Evolutionary conservation across 164 flowering plant genomes (phyloP), one percentile per base, ranked within the genome.

Genomic region (Warburgia ugandensis): DNA sequence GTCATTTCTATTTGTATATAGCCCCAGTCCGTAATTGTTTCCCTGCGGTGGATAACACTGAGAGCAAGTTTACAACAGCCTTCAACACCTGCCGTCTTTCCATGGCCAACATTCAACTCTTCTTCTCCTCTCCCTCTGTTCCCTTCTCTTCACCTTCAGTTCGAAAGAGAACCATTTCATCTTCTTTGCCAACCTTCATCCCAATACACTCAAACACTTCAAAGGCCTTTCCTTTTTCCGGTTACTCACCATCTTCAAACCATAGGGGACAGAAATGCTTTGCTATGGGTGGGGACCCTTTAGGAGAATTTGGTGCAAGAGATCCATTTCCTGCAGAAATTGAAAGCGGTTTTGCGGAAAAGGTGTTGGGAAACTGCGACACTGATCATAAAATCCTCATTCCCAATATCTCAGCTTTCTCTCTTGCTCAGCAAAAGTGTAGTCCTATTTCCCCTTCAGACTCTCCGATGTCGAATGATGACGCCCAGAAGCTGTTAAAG

Each of bases 251-350:
- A 13, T 23, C 22, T 13, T 27, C n/a, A n/a, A 19, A 11, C 13
- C 31, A n/a, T 6, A 10, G 17, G 28, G 16, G 5, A 20, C 17
- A 23, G 41, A n/a, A 25, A 39, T 12, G 17, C 41, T 23, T 17
- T 5, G 64, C 62, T 25, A 1, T 13, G 17, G 50, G 56, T 1
- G 36, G 31, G 3, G 86, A 83, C 40, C 4, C 63, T 13, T 45
- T 84, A 54, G 95, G 92, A 2, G 98, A 87, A 50, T 85, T 87
- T 50, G 96, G 98, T 0, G 95, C 88, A 0, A 74, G 98, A 60
- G 98, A 92, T 69, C 95, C 98, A 0, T 87, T 81, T 32, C 90
- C 95, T 0, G 88, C 73, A 1, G 95, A 92, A 51, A 20, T 92
- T 0, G 95, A 62, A 57, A 87, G 86, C 56, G 5, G 49, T 17